Conservation (phyloP, 2,329 filamentous ascomycete genomes). For the Trichoderma gracile region DNA sequence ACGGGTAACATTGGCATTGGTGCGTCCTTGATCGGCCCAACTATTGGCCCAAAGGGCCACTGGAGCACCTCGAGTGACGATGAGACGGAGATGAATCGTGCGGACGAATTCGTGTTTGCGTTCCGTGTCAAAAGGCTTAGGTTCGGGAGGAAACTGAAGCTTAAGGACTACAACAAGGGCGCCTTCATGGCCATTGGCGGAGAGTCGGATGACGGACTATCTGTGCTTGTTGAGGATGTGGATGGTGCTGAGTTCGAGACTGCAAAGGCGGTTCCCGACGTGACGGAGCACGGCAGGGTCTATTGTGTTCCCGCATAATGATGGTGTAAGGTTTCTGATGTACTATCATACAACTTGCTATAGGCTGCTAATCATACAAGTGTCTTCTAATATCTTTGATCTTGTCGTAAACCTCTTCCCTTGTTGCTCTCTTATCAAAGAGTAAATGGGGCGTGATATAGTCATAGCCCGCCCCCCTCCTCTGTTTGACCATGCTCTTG, state of each 20-base stretch:
- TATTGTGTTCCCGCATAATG: not conserved
- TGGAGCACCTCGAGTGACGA: not conserved
- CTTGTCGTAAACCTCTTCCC: not conserved
- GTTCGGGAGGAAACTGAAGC: not conserved
- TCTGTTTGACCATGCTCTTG: slow-evolving; percentile 12
- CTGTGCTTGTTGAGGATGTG: slow-evolving; percentile 2
- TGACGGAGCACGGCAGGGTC: not conserved
- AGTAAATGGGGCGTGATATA: slow-evolving; percentile 3
- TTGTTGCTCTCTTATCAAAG: not conserved
- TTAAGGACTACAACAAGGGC: slow-evolving; percentile 7
- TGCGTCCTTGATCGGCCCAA: not conserved
- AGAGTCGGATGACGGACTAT: not conserved
- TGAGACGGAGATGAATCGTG: not conserved
- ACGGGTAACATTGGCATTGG: not conserved
- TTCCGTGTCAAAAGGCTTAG: slow-evolving; percentile 12
- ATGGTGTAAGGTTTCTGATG: too few relatives aligned
- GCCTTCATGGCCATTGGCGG: not conserved
- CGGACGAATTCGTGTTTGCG: slow-evolving; percentile 1
- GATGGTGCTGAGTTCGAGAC: not conserved
- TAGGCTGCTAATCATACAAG: slow-evolving; percentile 10
- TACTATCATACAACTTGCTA: not conserved
- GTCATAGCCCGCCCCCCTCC: slow-evolving; percentile 1
- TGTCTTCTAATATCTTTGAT: not conserved
- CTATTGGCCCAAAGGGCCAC: not conserved
- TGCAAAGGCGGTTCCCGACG: not conserved